Base-by-base conservation (phyloP, 805 yeast species). In the Hanseniaspora opuntiae region DNA sequence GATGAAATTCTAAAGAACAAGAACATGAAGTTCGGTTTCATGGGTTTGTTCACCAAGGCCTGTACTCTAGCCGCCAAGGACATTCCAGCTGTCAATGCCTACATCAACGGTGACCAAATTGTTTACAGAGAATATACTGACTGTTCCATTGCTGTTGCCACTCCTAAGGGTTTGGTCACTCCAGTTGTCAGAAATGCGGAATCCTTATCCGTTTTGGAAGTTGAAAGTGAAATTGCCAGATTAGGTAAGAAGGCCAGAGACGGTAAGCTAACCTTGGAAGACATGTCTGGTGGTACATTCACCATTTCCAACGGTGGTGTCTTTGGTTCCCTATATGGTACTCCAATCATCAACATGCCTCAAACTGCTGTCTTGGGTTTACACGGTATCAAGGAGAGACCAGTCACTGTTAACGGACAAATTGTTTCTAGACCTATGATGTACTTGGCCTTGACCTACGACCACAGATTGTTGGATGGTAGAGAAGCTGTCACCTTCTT, bases 281-380 rank as follows among this genome's bases (percentile, higher is more conserved):
- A 93, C 71, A 90, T 93, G 97, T 79, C 96, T 57, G 98, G 98
- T 70, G 98, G 98, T 71, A 89, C 97, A 56, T 89, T 93, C 77
- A 93, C 98, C 65, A 93, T 93, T 64, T 93, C 97, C 54, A 93
- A 93, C 74, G 98, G 98, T 69, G 98, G 98, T 71, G 96, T 93
- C 55, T 93, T 93, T 65, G 98, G 98, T 59, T 93, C 97, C 25
- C 76, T 93, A 61, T 87, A 84, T 70, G 98, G 98, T 69, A 93
- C 98, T 52, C 98, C 98, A 65, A 93, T 93, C 71, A 90, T 93
- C 69, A 93, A 93, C 79, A 73, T 85, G 79, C 98, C 98, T 53
- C 98, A 93, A 75, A 88, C 96, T 56, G 97, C 97, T 45, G 98
- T 93, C 24, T 78, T 93, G 62, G 98, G 98, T 62, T 79, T 93